Evolutionary conservation across 2,329 filamentous ascomycete species (phyloP), one percentile per base, ranked within the genome.

Genomic region (Fusarium camptoceras): DNA sequence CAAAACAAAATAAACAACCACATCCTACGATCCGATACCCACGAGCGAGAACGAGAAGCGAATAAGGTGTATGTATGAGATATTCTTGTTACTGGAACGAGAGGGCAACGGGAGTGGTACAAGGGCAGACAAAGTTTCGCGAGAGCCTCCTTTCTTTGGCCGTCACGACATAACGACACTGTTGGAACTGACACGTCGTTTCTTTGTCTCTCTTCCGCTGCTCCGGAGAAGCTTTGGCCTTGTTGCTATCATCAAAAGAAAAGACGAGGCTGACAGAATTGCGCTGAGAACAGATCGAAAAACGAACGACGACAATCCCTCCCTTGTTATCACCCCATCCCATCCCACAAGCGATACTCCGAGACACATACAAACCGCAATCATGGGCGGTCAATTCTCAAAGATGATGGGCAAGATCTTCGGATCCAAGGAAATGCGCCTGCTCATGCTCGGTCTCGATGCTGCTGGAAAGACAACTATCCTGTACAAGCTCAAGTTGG

Each of bases 351-450:
- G 51, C 18, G 41, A 43, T 43, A 34, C n/a, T 37, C 20, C 30
- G 57, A 55, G 8, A 43, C 15, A 27, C 58, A 48, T 20, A 37
- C 39, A 59, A 70, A 37, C 67, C 69, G 72, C 64, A 66, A 91
- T 81, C 75, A 98, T 98, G 95, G 95, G 95, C 84, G 92, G 92
- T 78, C 92, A 93, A 83, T 87, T 98, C 81, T 97, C 94, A 77
- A 97, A 97, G 86, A 91, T 98, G 85, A 94, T 98, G 91, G 93
- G 93, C 83, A 97, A 97, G 90, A 93, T 98, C 86, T 98, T 97
- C 86, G 95, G 95, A 83, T 97, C 95, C 75, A 97, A 97, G 87
- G 95, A 98, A 86, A 98, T 98, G 94, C 92, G 95, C 78, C 91
- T 99, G 81, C 86, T 98, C 80, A 99, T 99, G 96, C 88, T 99